phyloP scores from a whole-genome alignment of 108 stramenopile genomes.

The Seminavis robusta region DNA sequence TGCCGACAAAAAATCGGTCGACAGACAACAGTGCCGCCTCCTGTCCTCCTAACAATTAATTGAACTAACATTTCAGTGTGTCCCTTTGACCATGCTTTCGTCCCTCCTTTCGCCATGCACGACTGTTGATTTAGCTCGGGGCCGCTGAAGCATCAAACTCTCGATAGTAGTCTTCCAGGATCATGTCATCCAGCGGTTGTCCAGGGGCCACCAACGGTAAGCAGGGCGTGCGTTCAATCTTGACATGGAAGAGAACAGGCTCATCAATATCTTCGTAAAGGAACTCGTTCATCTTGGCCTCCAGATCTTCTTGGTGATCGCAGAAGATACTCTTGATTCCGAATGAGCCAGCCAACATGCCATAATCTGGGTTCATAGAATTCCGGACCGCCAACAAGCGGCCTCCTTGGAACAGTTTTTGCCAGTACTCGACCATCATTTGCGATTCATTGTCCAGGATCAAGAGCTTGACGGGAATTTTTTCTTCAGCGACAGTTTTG shows the following conservation, averaged over 20 bases:
- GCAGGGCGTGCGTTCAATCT: conserved; percentile 83
- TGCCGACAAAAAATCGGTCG: no score
- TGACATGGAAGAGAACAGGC: conserved; percentile 87
- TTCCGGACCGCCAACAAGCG: conserved; percentile 85
- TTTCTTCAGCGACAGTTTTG: conserved; percentile 82
- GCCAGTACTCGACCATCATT: conserved; percentile 96
- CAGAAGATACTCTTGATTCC: conserved; percentile 76
- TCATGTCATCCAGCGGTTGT: conserved; percentile 86
- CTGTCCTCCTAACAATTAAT: no score
- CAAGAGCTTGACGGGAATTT: conserved; percentile 86
- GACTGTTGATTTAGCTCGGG: conserved; percentile 59
- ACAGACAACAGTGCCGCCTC: no score
- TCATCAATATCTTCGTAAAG: conserved; percentile 81
- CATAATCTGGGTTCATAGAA: conserved; percentile 71
- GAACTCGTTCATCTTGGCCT: conserved; percentile 78
- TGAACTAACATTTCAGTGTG: no score
- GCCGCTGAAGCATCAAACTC: conserved; percentile 77
- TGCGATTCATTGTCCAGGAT: conserved; percentile 89
- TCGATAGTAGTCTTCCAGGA: conserved; percentile 74
- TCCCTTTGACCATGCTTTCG: no score
- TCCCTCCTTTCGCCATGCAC: not conserved
- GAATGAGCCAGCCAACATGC: conserved; percentile 70
- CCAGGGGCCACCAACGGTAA: conserved; percentile 86
- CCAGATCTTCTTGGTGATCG: conserved; percentile 70
- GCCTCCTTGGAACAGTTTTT: conserved; percentile 85